These are phyloP conservation scores for Amanita fuliginea DNA, from an alignment of 768 basidiomycete species.

Conservation along the genomic window DNA sequence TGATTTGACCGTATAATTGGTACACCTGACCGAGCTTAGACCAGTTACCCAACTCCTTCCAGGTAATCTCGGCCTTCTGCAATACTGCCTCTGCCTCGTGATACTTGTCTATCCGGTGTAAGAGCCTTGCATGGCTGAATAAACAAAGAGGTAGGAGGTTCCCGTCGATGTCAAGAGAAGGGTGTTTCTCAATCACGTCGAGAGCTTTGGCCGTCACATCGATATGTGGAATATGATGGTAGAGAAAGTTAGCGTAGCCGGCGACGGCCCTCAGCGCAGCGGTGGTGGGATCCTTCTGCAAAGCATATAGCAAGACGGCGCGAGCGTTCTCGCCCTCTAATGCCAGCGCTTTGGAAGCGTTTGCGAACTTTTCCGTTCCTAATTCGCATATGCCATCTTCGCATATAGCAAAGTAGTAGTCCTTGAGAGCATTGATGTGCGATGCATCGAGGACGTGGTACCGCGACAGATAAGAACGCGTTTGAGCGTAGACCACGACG, in stretches of 20 bases:
- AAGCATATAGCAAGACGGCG: not conserved
- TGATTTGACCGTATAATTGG: not conserved
- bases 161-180: not conserved
- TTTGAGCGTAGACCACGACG: not conserved
- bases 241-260: not conserved
- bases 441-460: not conserved
- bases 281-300: not conserved
- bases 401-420: not conserved
- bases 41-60: not conserved
- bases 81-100: not conserved
- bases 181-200: not conserved
- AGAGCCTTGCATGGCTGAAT: not conserved
- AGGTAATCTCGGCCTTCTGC: not conserved
- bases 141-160: not conserved
- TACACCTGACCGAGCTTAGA: not conserved
- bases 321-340: not conserved
- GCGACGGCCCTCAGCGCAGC: not conserved
- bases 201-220: not conserved
- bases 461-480: not conserved
- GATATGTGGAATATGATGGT: not conserved
- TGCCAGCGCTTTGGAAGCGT: not conserved
- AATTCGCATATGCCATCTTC: not conserved
- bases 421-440: not conserved
- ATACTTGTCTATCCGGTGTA: not conserved
- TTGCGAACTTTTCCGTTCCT: not conserved